Evolutionary conservation across 2,329 filamentous ascomycete species (phyloP).

Genomic region (Arthrobotrys sinensis): DNA sequence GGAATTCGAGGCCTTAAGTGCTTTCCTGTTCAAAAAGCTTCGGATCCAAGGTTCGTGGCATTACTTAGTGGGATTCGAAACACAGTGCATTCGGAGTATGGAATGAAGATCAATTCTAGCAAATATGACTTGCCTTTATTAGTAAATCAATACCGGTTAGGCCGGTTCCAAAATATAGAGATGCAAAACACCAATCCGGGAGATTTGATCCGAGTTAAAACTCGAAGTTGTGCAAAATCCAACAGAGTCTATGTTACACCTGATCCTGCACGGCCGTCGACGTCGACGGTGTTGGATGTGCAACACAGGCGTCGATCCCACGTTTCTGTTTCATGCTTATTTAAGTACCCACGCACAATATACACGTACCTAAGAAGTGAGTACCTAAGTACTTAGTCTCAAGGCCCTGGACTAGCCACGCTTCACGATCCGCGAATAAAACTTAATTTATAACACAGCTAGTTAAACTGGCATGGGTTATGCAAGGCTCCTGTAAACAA

Average conservation of each 20-base stretch:
- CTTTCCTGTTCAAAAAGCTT: neutral
- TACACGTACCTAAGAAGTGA: no score
- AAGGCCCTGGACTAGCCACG: neutral
- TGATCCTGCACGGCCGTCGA: neutral
- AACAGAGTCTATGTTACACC: slow-evolving; percentile 5
- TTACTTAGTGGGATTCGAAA: neutral
- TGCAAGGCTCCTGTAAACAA: slow-evolving; percentile 15
- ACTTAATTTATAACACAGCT: neutral
- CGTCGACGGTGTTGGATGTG: slow-evolving; percentile 17
- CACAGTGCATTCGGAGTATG: neutral
- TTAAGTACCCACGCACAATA: neutral
- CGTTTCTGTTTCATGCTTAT: slow-evolving; percentile 25
- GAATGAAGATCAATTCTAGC: slow-evolving; percentile 28
- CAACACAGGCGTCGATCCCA: slow-evolving; percentile 20
- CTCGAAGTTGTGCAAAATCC: slow-evolving; percentile 4
- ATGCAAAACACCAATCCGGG: neutral
- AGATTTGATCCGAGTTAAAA: neutral
- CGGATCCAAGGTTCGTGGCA: neutral
- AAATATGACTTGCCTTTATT: neutral
- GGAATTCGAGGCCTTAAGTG: neutral
- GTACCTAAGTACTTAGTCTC: neutral
- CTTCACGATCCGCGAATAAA: neutral
- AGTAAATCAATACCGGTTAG: slow-evolving; percentile 9
- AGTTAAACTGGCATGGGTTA: neutral
- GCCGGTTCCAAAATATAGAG: slow-evolving; percentile 7